A percentile compares a stretch with the other conserved stretches of the same genome.
Conservation (phyloP, 2,329 filamentous ascomycete genomes). For the Fusarium sp. region DNA sequence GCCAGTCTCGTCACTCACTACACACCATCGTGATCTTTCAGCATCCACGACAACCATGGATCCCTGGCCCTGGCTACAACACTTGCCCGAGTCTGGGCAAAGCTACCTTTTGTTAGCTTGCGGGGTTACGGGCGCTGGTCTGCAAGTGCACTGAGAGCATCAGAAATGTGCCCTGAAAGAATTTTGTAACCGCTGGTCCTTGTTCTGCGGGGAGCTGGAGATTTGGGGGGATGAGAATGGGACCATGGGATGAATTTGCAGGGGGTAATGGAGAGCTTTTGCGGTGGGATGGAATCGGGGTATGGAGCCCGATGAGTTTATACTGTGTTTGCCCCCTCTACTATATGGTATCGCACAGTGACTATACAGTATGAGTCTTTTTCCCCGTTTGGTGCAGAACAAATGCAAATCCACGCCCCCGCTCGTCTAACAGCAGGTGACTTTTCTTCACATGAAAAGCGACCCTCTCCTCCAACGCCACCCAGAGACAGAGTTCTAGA, state of each 20-base stretch:
- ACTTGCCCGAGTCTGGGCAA: conserved; percentile 34
- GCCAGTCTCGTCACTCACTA: conserved; percentile 27
- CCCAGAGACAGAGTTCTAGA: conserved; percentile 21
- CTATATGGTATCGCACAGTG: accelerated
- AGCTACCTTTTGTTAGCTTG: conserved; percentile 36
- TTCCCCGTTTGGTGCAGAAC: neutral
- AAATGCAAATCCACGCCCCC: conserved; percentile 16
- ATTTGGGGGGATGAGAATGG: conserved; percentile 22
- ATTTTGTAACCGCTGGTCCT: neutral
- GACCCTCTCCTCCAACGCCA: conserved; percentile 29
- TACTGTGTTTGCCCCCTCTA: neutral
- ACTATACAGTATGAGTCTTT: neutral
- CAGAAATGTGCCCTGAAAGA: neutral
- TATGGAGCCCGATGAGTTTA: neutral
- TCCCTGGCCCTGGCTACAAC: conserved; percentile 35
- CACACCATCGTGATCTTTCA: conserved; percentile 44
- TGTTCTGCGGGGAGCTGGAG: neutral
- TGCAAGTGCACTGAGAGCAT: conserved; percentile 6
- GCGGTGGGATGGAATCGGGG: conserved; percentile 11
- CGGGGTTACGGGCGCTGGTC: conserved; percentile 38
- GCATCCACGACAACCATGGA: conserved; percentile 37
- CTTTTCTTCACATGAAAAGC: conserved; percentile 14
- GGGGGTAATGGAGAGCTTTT: conserved; percentile 4
- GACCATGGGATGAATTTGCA: conserved; percentile 15
- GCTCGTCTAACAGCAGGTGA: conserved; percentile 26